Conservation (phyloP, 352 stramenopile species). For the Globisporangium barbulae region DNA sequence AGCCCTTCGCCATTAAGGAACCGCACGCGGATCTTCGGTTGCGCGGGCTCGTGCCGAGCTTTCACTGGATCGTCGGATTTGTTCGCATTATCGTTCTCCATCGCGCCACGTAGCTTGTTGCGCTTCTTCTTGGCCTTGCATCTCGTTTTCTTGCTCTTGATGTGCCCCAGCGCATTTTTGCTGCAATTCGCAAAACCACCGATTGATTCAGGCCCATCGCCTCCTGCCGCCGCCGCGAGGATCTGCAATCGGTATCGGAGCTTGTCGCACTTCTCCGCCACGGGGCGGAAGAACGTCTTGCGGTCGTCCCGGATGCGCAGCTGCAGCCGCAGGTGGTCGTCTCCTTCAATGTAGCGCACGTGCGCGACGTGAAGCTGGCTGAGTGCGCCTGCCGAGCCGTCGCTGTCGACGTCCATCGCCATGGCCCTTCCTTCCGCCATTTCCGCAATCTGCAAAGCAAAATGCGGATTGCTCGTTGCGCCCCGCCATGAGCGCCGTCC, state of each 20-base stretch:
- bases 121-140: conserved; percentile 13
- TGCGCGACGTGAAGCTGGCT: conserved; percentile 33
- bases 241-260: conserved; percentile 61
- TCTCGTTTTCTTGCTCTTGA: conserved; percentile 7
- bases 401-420: conserved; percentile 1
- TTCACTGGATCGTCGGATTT: neutral
- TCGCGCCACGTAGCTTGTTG: conserved; percentile 20
- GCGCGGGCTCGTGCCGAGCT: neutral
- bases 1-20: conserved; percentile 34
- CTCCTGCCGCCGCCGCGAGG: conserved; percentile 25
- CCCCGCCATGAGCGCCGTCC: neutral
- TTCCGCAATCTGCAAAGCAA: neutral
- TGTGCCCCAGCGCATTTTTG: neutral
- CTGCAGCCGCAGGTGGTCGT: conserved; percentile 51
- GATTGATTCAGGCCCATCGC: neutral
- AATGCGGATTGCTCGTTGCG: neutral
- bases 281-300: conserved; percentile 47
- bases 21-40: conserved; percentile 27
- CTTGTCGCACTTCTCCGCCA: conserved; percentile 46
- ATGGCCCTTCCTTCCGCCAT: too few relatives aligned
- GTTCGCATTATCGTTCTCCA: neutral
- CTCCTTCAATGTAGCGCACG: conserved; percentile 37
- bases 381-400: neutral
- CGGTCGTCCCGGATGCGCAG: conserved; percentile 41
- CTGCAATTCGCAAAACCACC: neutral